A percentile compares a stretch with the other conserved stretches of the same genome.
These are phyloP conservation scores for Cordia subcordata DNA, from an alignment of 257 asterid genomes.

Conservation along the genomic window DNA sequence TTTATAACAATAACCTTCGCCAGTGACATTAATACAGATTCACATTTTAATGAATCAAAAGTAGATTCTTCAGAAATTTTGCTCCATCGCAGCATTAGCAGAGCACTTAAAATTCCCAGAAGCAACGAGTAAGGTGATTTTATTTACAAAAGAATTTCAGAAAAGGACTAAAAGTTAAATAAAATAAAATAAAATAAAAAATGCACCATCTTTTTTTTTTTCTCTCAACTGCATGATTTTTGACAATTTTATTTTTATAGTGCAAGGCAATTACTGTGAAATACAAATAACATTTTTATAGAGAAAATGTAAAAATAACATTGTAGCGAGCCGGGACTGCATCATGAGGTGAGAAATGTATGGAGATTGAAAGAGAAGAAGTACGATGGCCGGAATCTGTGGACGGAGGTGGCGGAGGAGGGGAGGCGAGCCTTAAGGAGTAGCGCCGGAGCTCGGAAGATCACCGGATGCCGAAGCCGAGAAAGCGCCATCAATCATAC, in stretches of 20 bases:
- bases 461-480: constrained; percentile 79
- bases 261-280: no score
- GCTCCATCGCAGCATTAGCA: no score
- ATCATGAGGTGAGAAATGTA: not conserved
- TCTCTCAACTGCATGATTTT: not conserved
- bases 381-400: constrained; percentile 51
- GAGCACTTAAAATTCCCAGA: not conserved
- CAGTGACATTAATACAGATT: no score
- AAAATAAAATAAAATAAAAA: no score
- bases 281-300: no score
- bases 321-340: not conserved
- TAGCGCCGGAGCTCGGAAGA: constrained; percentile 70
- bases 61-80: no score
- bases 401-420: constrained; percentile 40
- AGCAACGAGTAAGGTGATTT: no score
- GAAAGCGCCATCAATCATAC: constrained; percentile 83
- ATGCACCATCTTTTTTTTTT: not conserved
- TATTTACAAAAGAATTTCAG: not conserved
- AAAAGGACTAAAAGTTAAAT: not conserved
- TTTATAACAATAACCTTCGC: no score
- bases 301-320: no score
- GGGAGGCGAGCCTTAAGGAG: constrained; percentile 54
- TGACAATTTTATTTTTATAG: not conserved
- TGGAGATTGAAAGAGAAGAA: not conserved
- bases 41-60: no score